Base-by-base conservation (phyloP, 805 yeast genomes). In the Schizosaccharomyces lindneri region DNA sequence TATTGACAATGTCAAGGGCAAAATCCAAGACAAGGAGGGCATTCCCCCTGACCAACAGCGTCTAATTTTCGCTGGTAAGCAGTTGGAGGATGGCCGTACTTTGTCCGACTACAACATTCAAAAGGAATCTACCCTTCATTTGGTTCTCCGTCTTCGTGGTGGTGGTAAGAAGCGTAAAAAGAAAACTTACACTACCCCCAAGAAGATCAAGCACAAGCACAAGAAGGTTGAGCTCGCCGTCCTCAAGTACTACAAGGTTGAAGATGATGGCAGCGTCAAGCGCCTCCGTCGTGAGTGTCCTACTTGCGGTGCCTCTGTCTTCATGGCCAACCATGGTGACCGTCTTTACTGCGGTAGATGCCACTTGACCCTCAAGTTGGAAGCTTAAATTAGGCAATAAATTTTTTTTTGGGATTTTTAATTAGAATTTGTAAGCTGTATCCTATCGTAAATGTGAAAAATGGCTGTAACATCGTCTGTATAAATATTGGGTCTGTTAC, bases 141-240 rank as follows among this genome's bases (percentile, higher is more conserved):
- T 85, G 76, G 95, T 86, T 24, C 75, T 86, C 64, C 84, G 94
- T 79, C 79, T 86, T 72, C 83, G 94, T 79, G 95, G 94, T 80
- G 86, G 90, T 64, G 95, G 95, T 82, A 93, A 89, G 87, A 93
- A 93, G 93, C 90, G 95, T 84, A 93, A 93, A 93, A 93, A 93
- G 96, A 90, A 90, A 95, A 97, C 88, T 76, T 93, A 90, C 90
- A 90, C 97, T 81, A 90, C 97, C 75, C 98, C 98, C 82, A 93
- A 93, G 89, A 94, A 89, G 85, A 87, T 93, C 81, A 87, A 80
- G 81, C 97, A 93, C 94, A 89, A 88, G 85, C 96, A 87, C 85
- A 93, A 86, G 87, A 93, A 90, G 83, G 87, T 86, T 79, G 93
- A 93, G 86, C 83, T 93, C 75, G 97, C 97, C 78, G 97, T 93